phyloP scores from a whole-genome alignment of 768 basidiomycete species.

The Cubamyces sp. region DNA sequence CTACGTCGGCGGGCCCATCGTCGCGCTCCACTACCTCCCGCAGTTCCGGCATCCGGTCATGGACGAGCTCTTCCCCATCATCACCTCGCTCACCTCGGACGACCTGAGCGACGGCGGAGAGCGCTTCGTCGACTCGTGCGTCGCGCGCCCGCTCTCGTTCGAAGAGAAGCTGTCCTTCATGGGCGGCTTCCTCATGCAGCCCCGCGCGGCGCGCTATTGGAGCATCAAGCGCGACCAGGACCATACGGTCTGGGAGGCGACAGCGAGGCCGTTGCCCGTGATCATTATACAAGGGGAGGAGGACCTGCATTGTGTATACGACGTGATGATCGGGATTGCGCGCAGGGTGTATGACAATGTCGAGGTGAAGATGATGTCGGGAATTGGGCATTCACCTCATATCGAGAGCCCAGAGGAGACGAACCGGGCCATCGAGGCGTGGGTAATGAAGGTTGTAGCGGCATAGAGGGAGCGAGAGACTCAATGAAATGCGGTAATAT shows the following conservation, averaged over 20 bases:
- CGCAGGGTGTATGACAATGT: slow-evolving; percentile 20
- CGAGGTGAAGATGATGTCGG: slow-evolving; percentile 27
- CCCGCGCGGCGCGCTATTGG: slow-evolving; percentile 27
- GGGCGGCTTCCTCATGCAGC: slow-evolving; percentile 29
- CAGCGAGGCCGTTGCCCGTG: slow-evolving; percentile 24
- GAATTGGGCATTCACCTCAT: slow-evolving; percentile 30
- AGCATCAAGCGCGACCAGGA: slow-evolving; percentile 29
- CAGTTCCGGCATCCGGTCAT: slow-evolving; percentile 22
- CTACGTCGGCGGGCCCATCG: slow-evolving; percentile 30
- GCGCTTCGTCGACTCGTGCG: slow-evolving; percentile 32
- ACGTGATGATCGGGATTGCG: slow-evolving; percentile 24
- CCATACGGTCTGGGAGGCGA: slow-evolving; percentile 26
- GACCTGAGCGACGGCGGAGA: slow-evolving; percentile 16
- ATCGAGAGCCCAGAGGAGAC: slow-evolving; percentile 28
- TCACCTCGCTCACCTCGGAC: slow-evolving; percentile 23
- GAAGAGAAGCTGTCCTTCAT: slow-evolving; percentile 28
- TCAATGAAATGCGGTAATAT: too few species aligned
- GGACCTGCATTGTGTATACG: slow-evolving; percentile 27
- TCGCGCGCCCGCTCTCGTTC: slow-evolving; percentile 27
- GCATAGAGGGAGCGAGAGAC: too few species aligned
- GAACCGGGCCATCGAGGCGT: slow-evolving; percentile 26
- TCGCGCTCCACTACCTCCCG: slow-evolving; percentile 24
- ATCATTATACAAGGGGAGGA: slow-evolving; percentile 31
- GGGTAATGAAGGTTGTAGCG: slow-evolving; percentile 33
- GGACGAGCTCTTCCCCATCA: slow-evolving; percentile 12